Percentiles rank a stretch among this genome's conserved stretches.
Conservation (phyloP, 768 basidiomycete genomes). For the Lentinula detonsa region DNA sequence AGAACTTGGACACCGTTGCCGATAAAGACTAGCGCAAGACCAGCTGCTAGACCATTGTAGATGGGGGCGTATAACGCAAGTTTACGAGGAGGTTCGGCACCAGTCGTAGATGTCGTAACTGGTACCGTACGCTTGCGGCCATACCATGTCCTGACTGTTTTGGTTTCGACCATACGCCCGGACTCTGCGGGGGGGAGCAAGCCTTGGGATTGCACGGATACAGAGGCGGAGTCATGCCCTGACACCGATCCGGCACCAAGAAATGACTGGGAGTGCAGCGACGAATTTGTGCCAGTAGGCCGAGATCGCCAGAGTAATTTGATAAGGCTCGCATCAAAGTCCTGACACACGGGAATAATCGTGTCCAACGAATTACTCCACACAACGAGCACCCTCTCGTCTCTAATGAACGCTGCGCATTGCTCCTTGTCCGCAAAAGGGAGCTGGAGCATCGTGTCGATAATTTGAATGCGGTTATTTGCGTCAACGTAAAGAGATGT, state of each 20-base stretch:
- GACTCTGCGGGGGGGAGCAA: neutral
- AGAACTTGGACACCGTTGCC: constrained; percentile 60
- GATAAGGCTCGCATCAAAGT: constrained; percentile 76
- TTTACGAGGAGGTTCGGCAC: constrained; percentile 16
- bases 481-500: constrained; percentile 43
- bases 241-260: constrained; percentile 10
- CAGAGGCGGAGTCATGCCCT: constrained; percentile 25
- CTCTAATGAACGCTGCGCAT: constrained; percentile 81
- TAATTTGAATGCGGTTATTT: constrained; percentile 58
- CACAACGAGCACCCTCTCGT: constrained; percentile 79
- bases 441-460: constrained; percentile 43
- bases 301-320: constrained; percentile 70
- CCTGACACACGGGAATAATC: constrained; percentile 67
- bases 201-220: constrained; percentile 6
- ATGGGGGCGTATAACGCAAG: constrained; percentile 54
- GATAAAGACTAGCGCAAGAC: constrained; percentile 58
- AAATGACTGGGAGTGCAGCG: constrained; percentile 22
- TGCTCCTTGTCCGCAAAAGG: constrained; percentile 59
- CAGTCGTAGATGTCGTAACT: constrained; percentile 10
- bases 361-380: constrained; percentile 79
- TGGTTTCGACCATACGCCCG: neutral
- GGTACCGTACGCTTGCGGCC: constrained; percentile 43
- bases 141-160: constrained; percentile 45
- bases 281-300: constrained; percentile 30
- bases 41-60: constrained; percentile 60